Conservation (phyloP, 495 filamentous ascomycete genomes). For the Trichoderma asperelloides region DNA sequence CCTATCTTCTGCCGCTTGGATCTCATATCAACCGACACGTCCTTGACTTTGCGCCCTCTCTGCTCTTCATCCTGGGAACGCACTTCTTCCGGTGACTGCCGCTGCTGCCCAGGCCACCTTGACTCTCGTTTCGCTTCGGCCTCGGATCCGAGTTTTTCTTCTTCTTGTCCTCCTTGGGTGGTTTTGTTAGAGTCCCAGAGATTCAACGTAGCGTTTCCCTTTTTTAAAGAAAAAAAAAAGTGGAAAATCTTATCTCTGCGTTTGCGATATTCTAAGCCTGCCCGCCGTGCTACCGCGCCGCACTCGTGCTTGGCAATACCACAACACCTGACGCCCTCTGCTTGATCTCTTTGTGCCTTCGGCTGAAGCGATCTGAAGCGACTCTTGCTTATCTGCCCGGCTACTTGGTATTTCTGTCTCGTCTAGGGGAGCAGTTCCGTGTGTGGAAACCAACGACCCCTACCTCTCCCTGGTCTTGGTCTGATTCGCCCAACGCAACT, state of each 20-base stretch:
- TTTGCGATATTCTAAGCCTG: not conserved
- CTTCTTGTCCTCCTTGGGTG: not conserved
- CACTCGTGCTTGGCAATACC: not conserved
- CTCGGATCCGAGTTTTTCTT: not conserved
- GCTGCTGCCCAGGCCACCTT: not conserved
- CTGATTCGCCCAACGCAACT: not conserved
- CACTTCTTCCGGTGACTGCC: conserved; percentile 2
- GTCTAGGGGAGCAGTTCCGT: not conserved
- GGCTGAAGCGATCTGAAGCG: not conserved
- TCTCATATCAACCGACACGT: conserved; percentile 2
- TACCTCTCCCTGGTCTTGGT: not conserved
- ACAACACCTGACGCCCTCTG: not conserved
- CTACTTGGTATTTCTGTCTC: not conserved
- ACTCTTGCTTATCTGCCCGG: not conserved
- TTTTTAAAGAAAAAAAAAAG: not conserved
- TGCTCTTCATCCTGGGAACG: not conserved
- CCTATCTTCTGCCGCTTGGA: not conserved
- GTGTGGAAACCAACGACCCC: not conserved
- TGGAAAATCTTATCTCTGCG: not conserved
- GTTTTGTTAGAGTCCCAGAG: not conserved
- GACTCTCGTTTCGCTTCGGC: not conserved
- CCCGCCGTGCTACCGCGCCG: not conserved
- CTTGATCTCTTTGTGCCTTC: not conserved
- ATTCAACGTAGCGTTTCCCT: not conserved
- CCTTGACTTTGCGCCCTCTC: not conserved